Conservation (phyloP, 176 grass and related monocot species). For the Leersia perrieri region DNA sequence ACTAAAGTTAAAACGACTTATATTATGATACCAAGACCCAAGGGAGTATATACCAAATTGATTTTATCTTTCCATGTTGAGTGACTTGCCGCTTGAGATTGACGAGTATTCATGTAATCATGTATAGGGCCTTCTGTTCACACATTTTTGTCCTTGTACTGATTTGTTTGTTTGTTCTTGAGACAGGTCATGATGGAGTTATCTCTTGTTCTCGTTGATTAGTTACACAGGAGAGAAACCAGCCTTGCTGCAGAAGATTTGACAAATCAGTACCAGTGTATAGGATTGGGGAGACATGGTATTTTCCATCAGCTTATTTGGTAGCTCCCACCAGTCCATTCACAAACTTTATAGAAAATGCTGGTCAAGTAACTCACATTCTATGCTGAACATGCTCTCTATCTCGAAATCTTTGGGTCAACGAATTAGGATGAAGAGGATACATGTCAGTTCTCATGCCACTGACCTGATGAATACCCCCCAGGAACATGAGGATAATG, state of each 20-base stretch:
- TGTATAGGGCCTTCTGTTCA: not conserved
- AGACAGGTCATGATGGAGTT: not conserved
- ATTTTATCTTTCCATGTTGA: not conserved
- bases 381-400: slow-evolving; percentile 23
- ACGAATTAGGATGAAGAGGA: slow-evolving; percentile 19
- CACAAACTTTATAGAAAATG: slow-evolving; percentile 34
- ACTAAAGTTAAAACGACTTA: too few relatives aligned
- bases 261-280: slow-evolving; percentile 18
- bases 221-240: not conserved
- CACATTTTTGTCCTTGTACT: not conserved
- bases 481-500: slow-evolving; percentile 31
- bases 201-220: not conserved
- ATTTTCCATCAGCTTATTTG: slow-evolving; percentile 25
- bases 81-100: not conserved
- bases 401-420: slow-evolving; percentile 1
- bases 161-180: not conserved
- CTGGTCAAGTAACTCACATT: not conserved
- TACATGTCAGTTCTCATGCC: slow-evolving; percentile 31
- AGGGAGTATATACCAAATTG: too few relatives aligned
- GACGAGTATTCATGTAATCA: too few relatives aligned
- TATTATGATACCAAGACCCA: too few relatives aligned
- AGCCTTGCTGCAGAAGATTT: not conserved
- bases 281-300: slow-evolving; percentile 29
- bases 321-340: not conserved
- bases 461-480: slow-evolving; percentile 37